Conservation (phyloP, 2,329 filamentous ascomycete species). For the Pestalotiopsis sp. region DNA sequence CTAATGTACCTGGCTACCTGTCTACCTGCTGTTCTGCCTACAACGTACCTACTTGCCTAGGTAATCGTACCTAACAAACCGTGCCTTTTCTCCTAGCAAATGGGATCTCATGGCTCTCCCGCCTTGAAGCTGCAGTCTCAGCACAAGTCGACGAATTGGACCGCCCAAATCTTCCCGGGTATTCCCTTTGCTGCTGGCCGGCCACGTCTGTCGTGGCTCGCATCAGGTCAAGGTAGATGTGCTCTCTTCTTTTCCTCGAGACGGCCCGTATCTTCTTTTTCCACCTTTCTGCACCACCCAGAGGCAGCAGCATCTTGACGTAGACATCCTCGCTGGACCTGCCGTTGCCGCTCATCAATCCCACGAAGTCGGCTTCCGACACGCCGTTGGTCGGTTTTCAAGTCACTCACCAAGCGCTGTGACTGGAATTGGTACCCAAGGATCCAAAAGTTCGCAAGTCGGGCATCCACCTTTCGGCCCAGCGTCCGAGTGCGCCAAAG, state of each 20-base stretch:
- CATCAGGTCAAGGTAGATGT: background rate
- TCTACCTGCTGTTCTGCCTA: background rate
- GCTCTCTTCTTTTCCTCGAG: background rate
- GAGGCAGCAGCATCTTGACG: background rate
- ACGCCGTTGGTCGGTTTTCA: conserved; percentile 5
- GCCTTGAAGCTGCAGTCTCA: conserved; percentile 1
- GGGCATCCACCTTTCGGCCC: conserved; percentile 24
- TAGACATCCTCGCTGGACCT: background rate
- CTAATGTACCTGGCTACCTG: background rate
- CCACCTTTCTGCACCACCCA: background rate
- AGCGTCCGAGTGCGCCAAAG: background rate
- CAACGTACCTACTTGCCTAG: background rate
- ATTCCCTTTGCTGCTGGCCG: background rate
- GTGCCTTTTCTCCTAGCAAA: background rate
- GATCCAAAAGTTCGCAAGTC: conserved; percentile 25
- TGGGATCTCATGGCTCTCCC: conserved; percentile 11
- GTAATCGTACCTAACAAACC: no score
- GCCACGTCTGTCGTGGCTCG: conserved; percentile 1
- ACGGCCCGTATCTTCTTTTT: background rate
- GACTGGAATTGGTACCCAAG: conserved; percentile 30
- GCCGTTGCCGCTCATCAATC: background rate
- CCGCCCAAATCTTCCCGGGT: background rate
- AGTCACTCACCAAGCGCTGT: conserved; percentile 12
- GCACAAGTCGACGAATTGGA: background rate
- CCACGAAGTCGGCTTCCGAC: background rate